Conservation (phyloP, 108 stramenopile genomes). For the Cyclostephanos tholiformis region DNA sequence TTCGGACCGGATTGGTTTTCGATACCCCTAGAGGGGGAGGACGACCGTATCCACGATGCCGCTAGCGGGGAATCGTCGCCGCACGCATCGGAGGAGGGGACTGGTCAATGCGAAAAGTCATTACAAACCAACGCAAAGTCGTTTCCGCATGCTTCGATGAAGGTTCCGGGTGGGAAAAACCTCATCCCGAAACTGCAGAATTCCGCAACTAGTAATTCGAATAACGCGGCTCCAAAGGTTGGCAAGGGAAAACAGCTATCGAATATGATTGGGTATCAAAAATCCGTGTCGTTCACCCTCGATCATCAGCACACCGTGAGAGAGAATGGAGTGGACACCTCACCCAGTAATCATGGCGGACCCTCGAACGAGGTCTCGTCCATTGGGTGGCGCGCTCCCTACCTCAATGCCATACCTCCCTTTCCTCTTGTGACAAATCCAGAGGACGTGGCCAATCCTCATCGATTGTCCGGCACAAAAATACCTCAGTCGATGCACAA, state of each 20-base stretch:
- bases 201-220: not conserved
- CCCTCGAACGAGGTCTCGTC: conserved; percentile 26
- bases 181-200: conserved; percentile 16
- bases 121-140: conserved; percentile 4
- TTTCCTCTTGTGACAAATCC: conserved; percentile 62
- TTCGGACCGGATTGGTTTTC: conserved; percentile 80
- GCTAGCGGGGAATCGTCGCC: conserved; percentile 20
- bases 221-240: not conserved
- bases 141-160: not conserved
- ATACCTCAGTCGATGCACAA: conserved; percentile 54
- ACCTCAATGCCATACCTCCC: conserved; percentile 56
- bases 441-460: conserved; percentile 69
- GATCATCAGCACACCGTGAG: conserved; percentile 25
- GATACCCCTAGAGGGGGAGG: conserved; percentile 40
- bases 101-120: not conserved
- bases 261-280: conserved; percentile 29
- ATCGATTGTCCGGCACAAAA: conserved; percentile 50
- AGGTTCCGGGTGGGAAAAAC: conserved; percentile 26
- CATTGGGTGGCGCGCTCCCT: conserved; percentile 81
- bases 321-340: conserved; percentile 3
- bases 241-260: conserved; percentile 46
- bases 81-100: conserved; percentile 1
- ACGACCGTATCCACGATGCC: not conserved
- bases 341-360: conserved; percentile 46
- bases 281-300: conserved; percentile 35